Conservation (phyloP, 2,329 filamentous ascomycete species). For the Xenoacremonium recifei region DNA sequence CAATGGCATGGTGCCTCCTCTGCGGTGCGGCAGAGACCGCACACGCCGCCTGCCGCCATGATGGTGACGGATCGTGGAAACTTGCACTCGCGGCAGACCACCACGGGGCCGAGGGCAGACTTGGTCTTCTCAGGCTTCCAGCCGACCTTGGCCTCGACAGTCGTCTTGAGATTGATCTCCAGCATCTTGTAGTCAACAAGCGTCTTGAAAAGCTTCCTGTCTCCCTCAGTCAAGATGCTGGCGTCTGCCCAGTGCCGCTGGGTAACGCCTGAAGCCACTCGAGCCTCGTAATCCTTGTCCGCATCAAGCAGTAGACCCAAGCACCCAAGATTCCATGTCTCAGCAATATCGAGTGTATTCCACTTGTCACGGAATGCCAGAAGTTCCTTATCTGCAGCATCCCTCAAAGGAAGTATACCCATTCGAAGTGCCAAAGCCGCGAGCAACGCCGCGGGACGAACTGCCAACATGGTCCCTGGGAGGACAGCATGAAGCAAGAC, state of each 20-base stretch:
- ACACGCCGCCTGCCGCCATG: conserved; percentile 39
- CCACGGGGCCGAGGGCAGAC: conserved; percentile 40
- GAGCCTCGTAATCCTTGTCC: conserved; percentile 34
- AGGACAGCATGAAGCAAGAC: conserved; percentile 46
- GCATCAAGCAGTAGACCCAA: conserved; percentile 46
- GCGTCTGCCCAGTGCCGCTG: conserved; percentile 7
- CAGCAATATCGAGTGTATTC: conserved; percentile 46
- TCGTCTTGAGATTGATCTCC: conserved; percentile 45
- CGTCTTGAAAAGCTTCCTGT: conserved; percentile 41
- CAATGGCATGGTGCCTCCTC: conserved; percentile 17
- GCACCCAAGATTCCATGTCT: conserved; percentile 49
- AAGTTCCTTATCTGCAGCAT: conserved; percentile 41
- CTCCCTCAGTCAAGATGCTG: conserved; percentile 32
- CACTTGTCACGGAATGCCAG: conserved; percentile 40
- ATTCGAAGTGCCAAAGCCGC: conserved; percentile 48
- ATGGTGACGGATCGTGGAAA: conserved; percentile 49
- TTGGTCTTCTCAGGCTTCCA: conserved; percentile 46
- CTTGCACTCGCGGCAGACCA: conserved; percentile 39
- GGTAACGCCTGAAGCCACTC: conserved; percentile 22
- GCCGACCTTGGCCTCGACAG: conserved; percentile 39
- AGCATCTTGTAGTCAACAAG: conserved; percentile 47
- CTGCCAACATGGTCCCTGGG: conserved; percentile 45
- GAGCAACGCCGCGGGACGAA: conserved; percentile 44
- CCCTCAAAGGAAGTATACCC: conserved; percentile 41
- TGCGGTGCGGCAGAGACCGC: conserved; percentile 38